phyloP scores from a whole-genome alignment of 495 filamentous ascomycete species.

The Symbiotaphrina buchneri region DNA sequence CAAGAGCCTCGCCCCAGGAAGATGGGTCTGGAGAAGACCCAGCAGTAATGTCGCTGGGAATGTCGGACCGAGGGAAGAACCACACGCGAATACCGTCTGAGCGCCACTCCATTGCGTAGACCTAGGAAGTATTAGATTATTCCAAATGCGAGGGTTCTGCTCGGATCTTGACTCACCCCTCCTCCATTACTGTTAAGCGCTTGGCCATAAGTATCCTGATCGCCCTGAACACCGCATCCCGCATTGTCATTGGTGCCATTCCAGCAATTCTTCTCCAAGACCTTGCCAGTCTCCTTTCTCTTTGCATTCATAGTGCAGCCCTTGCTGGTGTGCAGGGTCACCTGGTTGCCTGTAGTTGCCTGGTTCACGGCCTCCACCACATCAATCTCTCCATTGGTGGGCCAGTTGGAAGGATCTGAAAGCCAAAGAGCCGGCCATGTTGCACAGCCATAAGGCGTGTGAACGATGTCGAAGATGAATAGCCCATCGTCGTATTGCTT shows the following conservation, averaged over 20 bases:
- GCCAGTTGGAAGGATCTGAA: conserved; percentile 35
- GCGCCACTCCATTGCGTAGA: conserved; percentile 24
- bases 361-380: conserved; percentile 22
- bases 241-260: conserved; percentile 16
- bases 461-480: conserved; percentile 31
- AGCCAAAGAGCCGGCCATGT: conserved; percentile 42
- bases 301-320: conserved; percentile 23
- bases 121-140: conserved; percentile 6
- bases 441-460: conserved; percentile 24
- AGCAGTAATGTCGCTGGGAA: conserved; percentile 17
- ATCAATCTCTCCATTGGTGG: conserved; percentile 24
- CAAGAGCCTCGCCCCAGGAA: conserved; percentile 20
- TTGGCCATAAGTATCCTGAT: conserved; percentile 15
- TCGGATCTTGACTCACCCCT: conserved; percentile 16
- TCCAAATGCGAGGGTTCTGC: no score
- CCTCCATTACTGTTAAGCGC: conserved; percentile 23
- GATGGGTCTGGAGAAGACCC: conserved; percentile 18
- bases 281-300: conserved; percentile 17
- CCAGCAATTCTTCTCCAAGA: conserved; percentile 13
- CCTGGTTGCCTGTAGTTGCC: conserved; percentile 20
- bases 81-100: conserved; percentile 22
- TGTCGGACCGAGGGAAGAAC: conserved; percentile 20
- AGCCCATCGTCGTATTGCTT: conserved; percentile 23
- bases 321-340: conserved; percentile 20
- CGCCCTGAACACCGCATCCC: conserved; percentile 20